Evolutionary conservation across 2,329 filamentous ascomycete species (phyloP), one percentile per base, ranked within the genome.

Genomic region (Fusarium sp.): DNA sequence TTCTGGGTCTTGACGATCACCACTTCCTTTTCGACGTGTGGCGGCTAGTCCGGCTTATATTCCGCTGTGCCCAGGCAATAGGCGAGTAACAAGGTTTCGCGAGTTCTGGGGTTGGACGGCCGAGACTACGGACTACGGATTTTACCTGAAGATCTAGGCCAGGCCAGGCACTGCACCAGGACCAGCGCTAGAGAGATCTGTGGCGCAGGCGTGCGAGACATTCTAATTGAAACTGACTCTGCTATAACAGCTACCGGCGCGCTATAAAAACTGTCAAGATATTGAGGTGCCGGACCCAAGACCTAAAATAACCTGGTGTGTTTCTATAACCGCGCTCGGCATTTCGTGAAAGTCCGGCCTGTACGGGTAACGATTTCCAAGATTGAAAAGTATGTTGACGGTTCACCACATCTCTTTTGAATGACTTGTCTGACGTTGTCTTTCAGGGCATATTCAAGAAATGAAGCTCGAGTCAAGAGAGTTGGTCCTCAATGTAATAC

Each of bases 351-450:
- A 63, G 58, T 49, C 60, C 60, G 51, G 20, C 23, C 32, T 30
- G 26, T 56, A 17, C 60, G 60, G 60, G 20, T 57, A 63, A 63
- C 23, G n/a, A 63, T 63, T 57, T 58, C 60, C 60, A 63, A 63
- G 28, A 63, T 51, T 51, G 60, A 63, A 34, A 17, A 26, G 26
- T 28, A 26, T 26, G 24, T 26, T 11, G 7, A 26, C 24, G 24
- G 24, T 30, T 26, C 32, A 39, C 51, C 43, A 21, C 20, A 34
- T 34, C 32, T 23, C 23, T 24, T 26, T 19, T 14, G 28, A 17
- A 19, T 26, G 17, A 9, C 15, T 36, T 28, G 30, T 36, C 48
- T 32, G 12, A 28, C 26, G 5, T 28, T 11, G 26, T 28, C 26
- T 28, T 11, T 28, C 26, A 34, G 14, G 30, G 30, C 38, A 21